Base-by-base conservation (phyloP, 768 basidiomycete species). In the Lactarius hatsudake region DNA sequence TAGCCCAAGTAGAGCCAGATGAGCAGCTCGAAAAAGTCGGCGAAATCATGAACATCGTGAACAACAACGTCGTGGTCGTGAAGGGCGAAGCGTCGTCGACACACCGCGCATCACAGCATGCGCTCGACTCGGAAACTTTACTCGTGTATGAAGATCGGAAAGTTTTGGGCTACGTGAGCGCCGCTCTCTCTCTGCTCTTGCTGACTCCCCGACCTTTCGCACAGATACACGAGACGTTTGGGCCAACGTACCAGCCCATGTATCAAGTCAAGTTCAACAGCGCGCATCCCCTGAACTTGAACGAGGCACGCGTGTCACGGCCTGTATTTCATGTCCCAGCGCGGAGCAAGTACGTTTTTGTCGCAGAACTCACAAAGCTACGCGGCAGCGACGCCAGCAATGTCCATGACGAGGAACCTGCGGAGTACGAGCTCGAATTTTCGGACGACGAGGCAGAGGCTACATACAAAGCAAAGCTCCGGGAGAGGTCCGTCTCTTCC, bases 331-430 rank as follows among this genome's bases (percentile, higher is more conserved):
- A 96, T 76, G 85, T 94, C 42, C 90, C 92, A 1, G 79, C 82
- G 48, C 86, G 86, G 51, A 95, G 94, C 76, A 83, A 84, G 53
- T 96, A 95, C 74, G 89, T 98, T 61, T 94, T 92, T 75, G 82
- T 94, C 55, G 81, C 83, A 43, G 84, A 88, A 56, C 82, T 98
- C 56, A 83, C 84, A 66, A 81, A 78, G 20, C 75, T 86, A 68
- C 95, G 88, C 74, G 96, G 96, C 51, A 94, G 92, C 70, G 96
- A 98, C 72, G 96, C 96, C 26, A 94, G 91, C 73, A 98, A 98
- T 74, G 82, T 94, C 12, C 87, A 94, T 71, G 96, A 98, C 74
- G 96, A 98, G 77, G 96, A 98, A 75, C 89, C 93, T 2, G 91
- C 81, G 1, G 94, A 93, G 23, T 86, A 93, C 63, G 96, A 98